phyloP scores from a whole-genome alignment of 495 filamentous ascomycete genomes.

The Talaromyces wortmannii region DNA sequence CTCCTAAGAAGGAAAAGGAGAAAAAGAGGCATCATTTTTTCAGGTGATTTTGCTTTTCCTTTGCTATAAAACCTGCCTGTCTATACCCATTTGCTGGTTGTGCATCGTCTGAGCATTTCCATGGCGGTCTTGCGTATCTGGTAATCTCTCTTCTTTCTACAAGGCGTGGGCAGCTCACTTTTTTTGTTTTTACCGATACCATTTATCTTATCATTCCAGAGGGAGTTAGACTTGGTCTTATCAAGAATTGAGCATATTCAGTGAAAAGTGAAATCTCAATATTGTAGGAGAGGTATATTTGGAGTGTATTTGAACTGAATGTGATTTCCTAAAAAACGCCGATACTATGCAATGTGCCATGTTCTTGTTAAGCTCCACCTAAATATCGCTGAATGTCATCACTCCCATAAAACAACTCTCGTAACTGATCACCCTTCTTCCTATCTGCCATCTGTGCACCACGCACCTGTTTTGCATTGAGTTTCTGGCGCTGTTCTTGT shows the following conservation, averaged over 20 bases:
- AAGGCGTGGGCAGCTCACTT: background rate
- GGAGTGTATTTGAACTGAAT: too few species aligned
- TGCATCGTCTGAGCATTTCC: background rate
- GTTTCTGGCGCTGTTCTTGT: constrained; percentile 38
- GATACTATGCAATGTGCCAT: too few species aligned
- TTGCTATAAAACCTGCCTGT: background rate
- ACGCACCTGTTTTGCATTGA: constrained; percentile 65
- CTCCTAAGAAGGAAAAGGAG: constrained; percentile 31
- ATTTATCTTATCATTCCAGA: background rate
- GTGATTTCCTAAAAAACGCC: too few species aligned
- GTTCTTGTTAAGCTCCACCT: constrained; percentile 20
- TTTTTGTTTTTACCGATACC: constrained; percentile 1
- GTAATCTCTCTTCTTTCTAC: background rate
- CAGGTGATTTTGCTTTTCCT: constrained; percentile 29
- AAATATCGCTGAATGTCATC: constrained; percentile 70
- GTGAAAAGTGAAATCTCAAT: too few species aligned
- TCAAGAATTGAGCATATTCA: background rate
- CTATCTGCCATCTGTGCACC: constrained; percentile 52
- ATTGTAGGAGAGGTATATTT: too few species aligned
- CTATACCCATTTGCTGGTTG: background rate
- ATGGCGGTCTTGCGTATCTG: background rate
- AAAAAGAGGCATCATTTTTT: constrained; percentile 79
- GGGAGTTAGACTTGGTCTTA: background rate
- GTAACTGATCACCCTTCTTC: constrained; percentile 54
- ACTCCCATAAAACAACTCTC: constrained; percentile 60